phyloP scores from a whole-genome alignment of 148 eudicot species.

The Bassia scoparia region DNA sequence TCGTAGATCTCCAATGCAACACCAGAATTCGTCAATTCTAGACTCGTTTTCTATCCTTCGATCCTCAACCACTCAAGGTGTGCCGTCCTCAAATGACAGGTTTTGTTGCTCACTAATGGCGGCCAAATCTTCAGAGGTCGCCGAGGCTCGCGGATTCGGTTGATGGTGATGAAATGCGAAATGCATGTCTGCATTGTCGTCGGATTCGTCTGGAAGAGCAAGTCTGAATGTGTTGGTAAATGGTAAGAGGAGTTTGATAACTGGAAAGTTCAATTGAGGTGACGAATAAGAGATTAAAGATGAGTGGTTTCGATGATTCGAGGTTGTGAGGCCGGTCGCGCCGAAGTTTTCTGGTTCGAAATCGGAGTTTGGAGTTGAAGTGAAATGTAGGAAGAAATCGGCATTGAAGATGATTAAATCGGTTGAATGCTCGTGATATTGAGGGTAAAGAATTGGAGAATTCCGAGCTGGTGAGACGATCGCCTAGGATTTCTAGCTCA shows the following conservation, averaged over 20 bases:
- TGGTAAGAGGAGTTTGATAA: slow-evolving; percentile 25
- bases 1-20: not conserved
- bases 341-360: slow-evolving; percentile 4
- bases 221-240: slow-evolving; percentile 3
- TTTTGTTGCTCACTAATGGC: not conserved
- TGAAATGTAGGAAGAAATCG: not conserved
- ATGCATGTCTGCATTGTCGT: slow-evolving; percentile 12
- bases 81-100: slow-evolving; percentile 4
- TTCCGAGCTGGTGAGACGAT: not conserved
- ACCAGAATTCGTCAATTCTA: not conserved
- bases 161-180: slow-evolving; percentile 4
- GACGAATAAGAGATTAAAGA: slow-evolving; percentile 1
- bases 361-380: not conserved
- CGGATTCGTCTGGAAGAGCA: not conserved
- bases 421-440: too few relatives aligned
- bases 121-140: slow-evolving; percentile 15
- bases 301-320: not conserved
- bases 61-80: slow-evolving; percentile 25
- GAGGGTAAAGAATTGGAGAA: too few relatives aligned
- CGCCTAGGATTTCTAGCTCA: slow-evolving; percentile 3
- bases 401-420: too few relatives aligned
- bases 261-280: not conserved
- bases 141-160: slow-evolving; percentile 12
- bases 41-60: not conserved
- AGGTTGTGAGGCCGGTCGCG: not conserved